Evolutionary conservation across 2,329 filamentous ascomycete genomes (phyloP).

Genomic region (Claviceps cyperi): DNA sequence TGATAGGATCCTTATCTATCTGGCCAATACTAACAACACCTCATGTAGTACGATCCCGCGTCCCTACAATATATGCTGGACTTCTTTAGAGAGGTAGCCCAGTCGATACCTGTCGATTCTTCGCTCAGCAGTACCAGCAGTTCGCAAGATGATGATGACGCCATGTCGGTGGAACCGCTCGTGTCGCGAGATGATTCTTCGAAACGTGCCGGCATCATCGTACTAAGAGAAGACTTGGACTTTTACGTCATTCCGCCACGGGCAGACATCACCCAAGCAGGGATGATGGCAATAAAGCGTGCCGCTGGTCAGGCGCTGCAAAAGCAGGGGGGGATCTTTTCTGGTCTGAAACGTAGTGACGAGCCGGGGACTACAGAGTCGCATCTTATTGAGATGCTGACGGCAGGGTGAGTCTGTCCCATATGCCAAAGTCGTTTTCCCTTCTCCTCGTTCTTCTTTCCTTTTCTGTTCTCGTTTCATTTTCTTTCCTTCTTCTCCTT

Average conservation of each 20-base stretch:
- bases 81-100: slow-evolving; percentile 90
- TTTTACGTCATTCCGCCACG: slow-evolving; percentile 92
- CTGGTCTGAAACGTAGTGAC: slow-evolving; percentile 84
- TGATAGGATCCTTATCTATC: background rate
- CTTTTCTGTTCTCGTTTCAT: background rate
- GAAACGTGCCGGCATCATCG: slow-evolving; percentile 94
- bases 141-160: slow-evolving; percentile 48
- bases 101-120: slow-evolving; percentile 73
- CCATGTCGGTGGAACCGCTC: slow-evolving; percentile 57
- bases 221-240: slow-evolving; percentile 87
- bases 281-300: slow-evolving; percentile 95
- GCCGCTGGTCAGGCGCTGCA: slow-evolving; percentile 78
- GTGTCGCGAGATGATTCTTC: slow-evolving; percentile 57
- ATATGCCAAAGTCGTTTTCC: background rate
- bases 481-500: background rate
- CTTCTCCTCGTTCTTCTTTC: background rate
- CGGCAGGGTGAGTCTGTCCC: slow-evolving; percentile 61
- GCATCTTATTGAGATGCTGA: slow-evolving; percentile 98
- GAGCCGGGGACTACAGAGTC: slow-evolving; percentile 94
- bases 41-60: slow-evolving; percentile 73
- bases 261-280: slow-evolving; percentile 65
- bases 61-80: slow-evolving; percentile 98
- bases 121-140: slow-evolving; percentile 50
- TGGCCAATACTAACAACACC: background rate
- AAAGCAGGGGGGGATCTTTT: slow-evolving; percentile 88